A percentile compares a stretch with the other conserved stretches of the same genome.
phyloP scores from a whole-genome alignment of 805 yeast genomes.

The Nakazawaea populi region DNA sequence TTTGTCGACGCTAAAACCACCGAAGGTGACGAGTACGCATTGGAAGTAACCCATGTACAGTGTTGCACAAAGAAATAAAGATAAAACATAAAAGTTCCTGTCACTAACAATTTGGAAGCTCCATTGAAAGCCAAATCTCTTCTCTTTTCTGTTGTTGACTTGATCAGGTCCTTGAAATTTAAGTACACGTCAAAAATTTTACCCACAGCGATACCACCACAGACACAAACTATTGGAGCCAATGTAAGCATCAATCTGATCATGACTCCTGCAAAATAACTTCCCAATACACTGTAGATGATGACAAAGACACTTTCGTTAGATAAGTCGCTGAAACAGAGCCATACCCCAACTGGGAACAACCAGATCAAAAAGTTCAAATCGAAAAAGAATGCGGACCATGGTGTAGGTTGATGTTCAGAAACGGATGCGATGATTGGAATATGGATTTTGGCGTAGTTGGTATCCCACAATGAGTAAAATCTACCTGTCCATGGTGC shows the following conservation, averaged over 20 bases:
- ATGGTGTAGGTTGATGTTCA: conserved; percentile 99
- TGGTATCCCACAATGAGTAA: conserved; percentile 97
- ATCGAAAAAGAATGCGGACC: conserved; percentile 98
- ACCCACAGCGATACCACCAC: conserved; percentile 85
- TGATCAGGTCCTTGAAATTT: conserved; percentile 37
- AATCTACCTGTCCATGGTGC: conserved; percentile 99
- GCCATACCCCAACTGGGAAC: conserved; percentile 95
- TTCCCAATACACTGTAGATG: conserved; percentile 87
- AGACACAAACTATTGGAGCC: conserved; percentile 93
- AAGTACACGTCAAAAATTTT: conserved; percentile 78
- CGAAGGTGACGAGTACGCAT: conserved; percentile 95
- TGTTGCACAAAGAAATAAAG: conserved; percentile 80
- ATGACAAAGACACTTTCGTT: conserved; percentile 92
- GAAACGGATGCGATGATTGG: conserved; percentile 98
- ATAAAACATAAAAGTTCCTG: conserved; percentile 66
- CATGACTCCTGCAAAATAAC: conserved; percentile 99
- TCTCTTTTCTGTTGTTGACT: conserved; percentile 13
- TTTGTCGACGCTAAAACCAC: conserved; percentile 82
- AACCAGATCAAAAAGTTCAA: conserved; percentile 91
- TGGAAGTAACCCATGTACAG: conserved; percentile 95
- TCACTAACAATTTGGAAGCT: conserved; percentile 58
- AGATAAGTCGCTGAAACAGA: conserved; percentile 81
- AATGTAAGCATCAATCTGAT: conserved; percentile 94
- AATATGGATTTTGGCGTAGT: conserved; percentile 94
- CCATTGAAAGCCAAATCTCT: conserved; percentile 20